A percentile compares a stretch with the other conserved stretches of the same genome.
These are phyloP conservation scores for Pistacia integerrima DNA, from an alignment of 345 rosid species.

Conservation along the genomic window DNA sequence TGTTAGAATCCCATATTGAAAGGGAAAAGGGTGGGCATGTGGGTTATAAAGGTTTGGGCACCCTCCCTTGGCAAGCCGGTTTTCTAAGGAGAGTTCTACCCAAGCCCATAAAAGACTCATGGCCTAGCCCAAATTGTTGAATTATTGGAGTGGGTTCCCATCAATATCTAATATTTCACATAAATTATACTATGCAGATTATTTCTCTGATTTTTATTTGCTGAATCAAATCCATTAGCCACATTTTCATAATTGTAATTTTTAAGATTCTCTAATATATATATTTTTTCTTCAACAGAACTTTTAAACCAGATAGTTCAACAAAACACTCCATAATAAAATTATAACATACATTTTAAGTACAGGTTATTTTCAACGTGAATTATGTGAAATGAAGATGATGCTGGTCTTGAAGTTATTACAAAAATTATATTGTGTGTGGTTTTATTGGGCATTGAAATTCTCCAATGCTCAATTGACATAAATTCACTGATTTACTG, in stretches of 20 bases:
- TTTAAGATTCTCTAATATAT: conserved; percentile 1
- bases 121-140: too few relatives aligned
- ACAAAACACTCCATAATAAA: background rate
- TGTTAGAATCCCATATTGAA: too few relatives aligned
- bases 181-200: background rate
- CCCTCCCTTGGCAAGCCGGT: too few relatives aligned
- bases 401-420: background rate
- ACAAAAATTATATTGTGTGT: background rate
- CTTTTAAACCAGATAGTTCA: background rate
- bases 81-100: too few relatives aligned
- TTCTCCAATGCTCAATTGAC: background rate
- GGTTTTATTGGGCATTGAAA: background rate
- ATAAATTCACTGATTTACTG: background rate
- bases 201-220: background rate
- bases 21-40: too few relatives aligned
- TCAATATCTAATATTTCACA: background rate
- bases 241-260: background rate
- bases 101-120: too few relatives aligned
- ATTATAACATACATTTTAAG: background rate
- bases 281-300: too few relatives aligned
- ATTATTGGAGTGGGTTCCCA: too few relatives aligned
- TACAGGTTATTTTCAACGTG: background rate
- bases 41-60: too few relatives aligned
- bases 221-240: background rate
- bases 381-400: background rate